These are phyloP conservation scores for Trichaptum fuscoviolaceum DNA, from an alignment of 768 basidiomycete genomes.

Conservation along the genomic window DNA sequence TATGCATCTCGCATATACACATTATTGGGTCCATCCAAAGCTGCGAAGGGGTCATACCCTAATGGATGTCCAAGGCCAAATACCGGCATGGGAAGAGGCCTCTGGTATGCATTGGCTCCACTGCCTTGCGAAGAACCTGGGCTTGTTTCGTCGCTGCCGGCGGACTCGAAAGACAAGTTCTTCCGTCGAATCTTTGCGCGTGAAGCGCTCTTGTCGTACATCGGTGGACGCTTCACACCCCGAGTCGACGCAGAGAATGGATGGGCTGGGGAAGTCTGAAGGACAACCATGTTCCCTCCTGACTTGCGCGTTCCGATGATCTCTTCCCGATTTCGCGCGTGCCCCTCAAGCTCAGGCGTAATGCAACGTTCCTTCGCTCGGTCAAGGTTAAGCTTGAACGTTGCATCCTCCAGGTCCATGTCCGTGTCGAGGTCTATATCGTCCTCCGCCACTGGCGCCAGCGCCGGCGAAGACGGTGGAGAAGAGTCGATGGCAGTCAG, in stretches of 20 bases:
- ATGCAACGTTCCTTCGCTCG: background rate
- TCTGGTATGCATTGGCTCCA: conserved; percentile 17
- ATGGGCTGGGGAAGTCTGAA: conserved; percentile 25
- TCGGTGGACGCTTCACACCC: conserved; percentile 34
- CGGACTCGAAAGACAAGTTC: conserved; percentile 14
- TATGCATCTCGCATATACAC: conserved; percentile 22
- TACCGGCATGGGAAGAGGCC: background rate
- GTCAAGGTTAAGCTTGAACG: background rate
- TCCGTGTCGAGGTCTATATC: conserved; percentile 28
- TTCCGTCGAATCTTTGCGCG: conserved; percentile 20
- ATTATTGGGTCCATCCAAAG: background rate
- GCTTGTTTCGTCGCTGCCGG: conserved; percentile 15
- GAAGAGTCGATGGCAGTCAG: conserved; percentile 32
- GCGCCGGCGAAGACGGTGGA: conserved; percentile 45
- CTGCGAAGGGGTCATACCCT: conserved; percentile 1
- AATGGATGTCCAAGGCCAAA: background rate
- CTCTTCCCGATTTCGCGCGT: background rate
- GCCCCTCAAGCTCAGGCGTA: background rate
- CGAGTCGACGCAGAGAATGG: conserved; percentile 60
- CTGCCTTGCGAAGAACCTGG: conserved; percentile 15
- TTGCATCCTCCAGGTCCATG: conserved; percentile 17
- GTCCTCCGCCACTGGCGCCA: conserved; percentile 22
- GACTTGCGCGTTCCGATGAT: conserved; percentile 11
- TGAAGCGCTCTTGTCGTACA: conserved; percentile 37
- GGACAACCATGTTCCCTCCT: conserved; percentile 20